phyloP scores from a whole-genome alignment of 805 yeast genomes.

The Suhomyces sp. region DNA sequence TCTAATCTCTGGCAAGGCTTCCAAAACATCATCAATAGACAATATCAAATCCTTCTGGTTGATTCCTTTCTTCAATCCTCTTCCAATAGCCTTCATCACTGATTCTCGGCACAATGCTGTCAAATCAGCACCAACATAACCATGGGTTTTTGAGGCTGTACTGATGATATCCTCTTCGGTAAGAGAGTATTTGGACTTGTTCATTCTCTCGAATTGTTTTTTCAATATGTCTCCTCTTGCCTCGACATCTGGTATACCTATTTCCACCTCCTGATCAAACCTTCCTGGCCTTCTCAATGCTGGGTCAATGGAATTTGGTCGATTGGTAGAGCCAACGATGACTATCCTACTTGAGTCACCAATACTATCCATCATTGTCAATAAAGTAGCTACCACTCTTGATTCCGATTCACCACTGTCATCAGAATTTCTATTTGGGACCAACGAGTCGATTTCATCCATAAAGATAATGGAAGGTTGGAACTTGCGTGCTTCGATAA shows the following conservation, averaged over 20 bases:
- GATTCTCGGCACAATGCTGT: slow-evolving; percentile 86
- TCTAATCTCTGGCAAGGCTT: slow-evolving; percentile 73
- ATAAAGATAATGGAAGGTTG: slow-evolving; percentile 88
- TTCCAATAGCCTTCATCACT: slow-evolving; percentile 76
- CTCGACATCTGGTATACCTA: slow-evolving; percentile 86
- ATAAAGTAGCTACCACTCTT: slow-evolving; percentile 83
- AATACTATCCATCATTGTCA: slow-evolving; percentile 80
- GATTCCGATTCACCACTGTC: slow-evolving; percentile 90
- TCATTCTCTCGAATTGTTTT: slow-evolving; percentile 59
- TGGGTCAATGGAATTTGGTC: slow-evolving; percentile 67
- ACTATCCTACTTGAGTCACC: slow-evolving; percentile 65
- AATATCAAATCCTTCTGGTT: slow-evolving; percentile 46
- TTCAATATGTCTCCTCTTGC: slow-evolving; percentile 72
- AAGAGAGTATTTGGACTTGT: slow-evolving; percentile 44
- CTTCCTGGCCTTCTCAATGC: slow-evolving; percentile 85
- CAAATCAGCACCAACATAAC: slow-evolving; percentile 96
- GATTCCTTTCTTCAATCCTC: slow-evolving; percentile 43
- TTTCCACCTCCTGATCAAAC: slow-evolving; percentile 85
- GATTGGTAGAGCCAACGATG: slow-evolving; percentile 70
- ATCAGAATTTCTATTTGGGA: slow-evolving; percentile 79
- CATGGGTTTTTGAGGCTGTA: slow-evolving; percentile 82
- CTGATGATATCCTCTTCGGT: slow-evolving; percentile 52
- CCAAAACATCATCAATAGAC: slow-evolving; percentile 56
- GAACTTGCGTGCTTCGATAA: slow-evolving; percentile 78
- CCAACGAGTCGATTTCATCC: slow-evolving; percentile 92